Conservation (phyloP, 805 yeast species). For the Candida tibetensis region DNA sequence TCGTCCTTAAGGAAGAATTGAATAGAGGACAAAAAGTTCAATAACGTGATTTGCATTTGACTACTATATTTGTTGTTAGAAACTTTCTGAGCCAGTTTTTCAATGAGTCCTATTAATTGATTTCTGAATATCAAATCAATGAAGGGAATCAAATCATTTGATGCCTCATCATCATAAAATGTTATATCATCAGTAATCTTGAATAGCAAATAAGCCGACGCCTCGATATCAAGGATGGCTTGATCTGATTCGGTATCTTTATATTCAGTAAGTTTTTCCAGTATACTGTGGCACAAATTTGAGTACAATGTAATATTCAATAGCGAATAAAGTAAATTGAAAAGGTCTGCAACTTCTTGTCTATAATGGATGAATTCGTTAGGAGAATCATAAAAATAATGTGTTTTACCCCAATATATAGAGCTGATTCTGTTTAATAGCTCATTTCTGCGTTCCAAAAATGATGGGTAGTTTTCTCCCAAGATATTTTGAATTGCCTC, state of each 20-base stretch:
- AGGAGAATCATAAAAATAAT: constrained; percentile 38
- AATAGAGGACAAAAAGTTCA: constrained; percentile 56
- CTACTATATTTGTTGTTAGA: constrained; percentile 7
- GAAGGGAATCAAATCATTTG: constrained; percentile 23
- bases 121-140: constrained; percentile 23
- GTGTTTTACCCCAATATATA: constrained; percentile 69
- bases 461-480: constrained; percentile 13
- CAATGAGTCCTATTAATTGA: constrained; percentile 20
- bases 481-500: constrained; percentile 21
- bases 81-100: constrained; percentile 8
- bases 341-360: constrained; percentile 71
- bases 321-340: constrained; percentile 67
- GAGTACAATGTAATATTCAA: constrained; percentile 52
- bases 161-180: constrained; percentile 35
- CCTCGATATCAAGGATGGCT: constrained; percentile 48
- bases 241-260: background rate
- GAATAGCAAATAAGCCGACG: constrained; percentile 57
- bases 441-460: constrained; percentile 16
- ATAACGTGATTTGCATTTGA: constrained; percentile 36
- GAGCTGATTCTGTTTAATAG: constrained; percentile 52
- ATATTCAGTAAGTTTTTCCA: constrained; percentile 16
- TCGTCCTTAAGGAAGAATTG: constrained; percentile 55
- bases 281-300: constrained; percentile 38
- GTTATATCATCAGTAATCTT: constrained; percentile 54
- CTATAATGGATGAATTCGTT: constrained; percentile 68